Percentiles rank a stretch among this genome's conserved stretches.
These are phyloP conservation scores for Guadua angustifolia DNA, from an alignment of 176 grass and related monocot genomes.

Conservation along the genomic window DNA sequence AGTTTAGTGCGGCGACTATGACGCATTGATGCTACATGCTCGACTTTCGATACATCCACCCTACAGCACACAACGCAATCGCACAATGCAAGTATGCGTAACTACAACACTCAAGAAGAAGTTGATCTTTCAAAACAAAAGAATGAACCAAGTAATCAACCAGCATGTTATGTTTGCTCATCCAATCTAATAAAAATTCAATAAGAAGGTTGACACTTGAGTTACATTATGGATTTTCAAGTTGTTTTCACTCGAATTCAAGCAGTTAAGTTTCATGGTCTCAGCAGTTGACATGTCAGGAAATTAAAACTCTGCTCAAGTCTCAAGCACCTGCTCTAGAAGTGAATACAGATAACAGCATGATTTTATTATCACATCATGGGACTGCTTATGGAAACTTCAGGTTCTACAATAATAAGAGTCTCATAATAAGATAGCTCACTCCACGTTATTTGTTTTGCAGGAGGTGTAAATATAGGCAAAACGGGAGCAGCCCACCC, in stretches of 20 bases:
- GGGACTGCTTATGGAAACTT: constrained; percentile 7
- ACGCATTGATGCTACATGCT: not conserved
- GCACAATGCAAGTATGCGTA: not conserved
- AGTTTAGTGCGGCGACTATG: not conserved
- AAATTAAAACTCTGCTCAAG: not conserved
- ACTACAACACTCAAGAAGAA: not conserved
- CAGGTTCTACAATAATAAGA: constrained; percentile 22
- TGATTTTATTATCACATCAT: constrained; percentile 39
- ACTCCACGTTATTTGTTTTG: constrained; percentile 43
- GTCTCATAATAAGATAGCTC: constrained; percentile 26
- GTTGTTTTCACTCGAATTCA: not conserved
- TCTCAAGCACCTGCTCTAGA: not conserved
- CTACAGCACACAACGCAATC: not conserved
- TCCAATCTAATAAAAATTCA: not conserved
- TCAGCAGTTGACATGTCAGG: not conserved
- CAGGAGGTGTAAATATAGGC: constrained; percentile 29
- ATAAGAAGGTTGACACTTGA: not conserved
- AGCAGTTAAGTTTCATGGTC: not conserved
- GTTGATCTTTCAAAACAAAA: not conserved
- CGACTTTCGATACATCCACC: not conserved
- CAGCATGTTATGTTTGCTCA: not conserved
- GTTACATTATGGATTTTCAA: not conserved
- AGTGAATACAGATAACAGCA: constrained; percentile 5
- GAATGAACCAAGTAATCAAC: not conserved
- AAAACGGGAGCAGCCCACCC: constrained; percentile 37